Percentiles rank a stretch among this genome's conserved stretches.
phyloP scores from a whole-genome alignment of 2,329 filamentous ascomycete species.

The Plenodomus tracheiphilus region DNA sequence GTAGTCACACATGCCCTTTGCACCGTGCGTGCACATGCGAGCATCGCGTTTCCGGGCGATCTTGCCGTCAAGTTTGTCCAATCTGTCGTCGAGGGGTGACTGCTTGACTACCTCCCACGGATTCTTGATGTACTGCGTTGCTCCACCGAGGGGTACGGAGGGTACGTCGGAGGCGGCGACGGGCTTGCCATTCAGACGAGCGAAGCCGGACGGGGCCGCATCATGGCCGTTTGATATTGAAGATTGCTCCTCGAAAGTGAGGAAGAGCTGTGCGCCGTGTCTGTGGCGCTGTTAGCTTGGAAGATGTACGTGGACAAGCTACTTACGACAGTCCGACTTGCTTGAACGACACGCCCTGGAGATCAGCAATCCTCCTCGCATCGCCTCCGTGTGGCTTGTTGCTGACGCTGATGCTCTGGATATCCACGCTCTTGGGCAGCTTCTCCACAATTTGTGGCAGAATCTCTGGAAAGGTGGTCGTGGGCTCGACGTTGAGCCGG shows the following conservation, averaged over 20 bases:
- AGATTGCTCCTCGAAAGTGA: conserved; percentile 71
- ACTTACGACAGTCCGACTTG: conserved; percentile 61
- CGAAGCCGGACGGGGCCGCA: conserved; percentile 47
- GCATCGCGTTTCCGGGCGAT: conserved; percentile 73
- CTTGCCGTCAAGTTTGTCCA: conserved; percentile 90
- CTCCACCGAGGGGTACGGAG: conserved; percentile 61
- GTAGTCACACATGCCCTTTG: conserved; percentile 99
- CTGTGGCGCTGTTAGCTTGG: conserved; percentile 50
- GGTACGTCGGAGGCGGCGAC: conserved; percentile 71
- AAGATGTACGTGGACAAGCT: conserved; percentile 8
- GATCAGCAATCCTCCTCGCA: conserved; percentile 54
- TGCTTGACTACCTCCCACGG: conserved; percentile 93
- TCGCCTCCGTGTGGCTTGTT: conserved; percentile 65
- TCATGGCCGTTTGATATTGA: conserved; percentile 55
- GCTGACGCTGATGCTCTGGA: conserved; percentile 60
- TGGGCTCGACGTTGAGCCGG: conserved; percentile 75
- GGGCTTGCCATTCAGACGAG: conserved; percentile 77
- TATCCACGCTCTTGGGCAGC: conserved; percentile 59
- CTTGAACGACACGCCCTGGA: conserved; percentile 60
- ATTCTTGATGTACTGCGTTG: conserved; percentile 71
- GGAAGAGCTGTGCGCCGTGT: conserved; percentile 89
- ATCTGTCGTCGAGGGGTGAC: conserved; percentile 79
- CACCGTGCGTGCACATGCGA: conserved; percentile 93
- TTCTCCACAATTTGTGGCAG: conserved; percentile 61
- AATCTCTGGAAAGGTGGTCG: conserved; percentile 69